Percentiles rank a stretch among this genome's conserved stretches.
Conservation (phyloP, 108 stramenopile genomes). For the Cyclotella baltica region DNA sequence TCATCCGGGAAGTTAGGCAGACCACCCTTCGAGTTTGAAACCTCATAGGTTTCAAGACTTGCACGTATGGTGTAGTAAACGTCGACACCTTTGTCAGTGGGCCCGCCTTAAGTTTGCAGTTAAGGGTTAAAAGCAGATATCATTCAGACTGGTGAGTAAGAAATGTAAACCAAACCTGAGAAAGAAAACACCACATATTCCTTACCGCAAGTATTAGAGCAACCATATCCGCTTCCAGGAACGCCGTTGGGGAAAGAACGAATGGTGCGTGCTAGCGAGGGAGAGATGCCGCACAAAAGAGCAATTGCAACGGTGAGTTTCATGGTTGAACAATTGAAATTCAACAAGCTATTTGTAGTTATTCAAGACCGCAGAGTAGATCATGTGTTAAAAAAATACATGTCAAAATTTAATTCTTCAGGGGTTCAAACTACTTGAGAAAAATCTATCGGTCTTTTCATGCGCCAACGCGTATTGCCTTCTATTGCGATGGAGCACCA, state of each 20-base stretch:
- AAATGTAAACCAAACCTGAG: too few relatives aligned
- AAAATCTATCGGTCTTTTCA: too few relatives aligned
- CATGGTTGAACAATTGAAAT: background rate
- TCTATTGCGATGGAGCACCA: too few relatives aligned
- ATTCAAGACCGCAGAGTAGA: too few relatives aligned
- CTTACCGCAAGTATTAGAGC: background rate
- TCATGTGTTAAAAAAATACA: too few relatives aligned
- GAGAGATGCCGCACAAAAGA: background rate
- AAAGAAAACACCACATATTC: too few relatives aligned
- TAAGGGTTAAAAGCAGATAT: too few relatives aligned
- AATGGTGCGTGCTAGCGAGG: background rate
- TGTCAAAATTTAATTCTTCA: too few relatives aligned
- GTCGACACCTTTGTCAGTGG: background rate
- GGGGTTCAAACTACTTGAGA: too few relatives aligned
- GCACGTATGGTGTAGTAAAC: background rate
- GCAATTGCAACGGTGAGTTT: background rate
- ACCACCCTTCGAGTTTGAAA: background rate
- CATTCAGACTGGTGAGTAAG: too few relatives aligned
- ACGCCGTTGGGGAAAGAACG: background rate
- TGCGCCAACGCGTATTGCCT: too few relatives aligned
- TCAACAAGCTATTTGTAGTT: too few relatives aligned
- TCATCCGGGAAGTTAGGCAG: conserved; percentile 3
- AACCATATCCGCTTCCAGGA: background rate
- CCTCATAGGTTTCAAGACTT: background rate
- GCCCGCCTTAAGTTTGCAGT: background rate